These are phyloP conservation scores for Paramecium biaurelia DNA, from an alignment of 73 alveolate species.

Conservation along the genomic window DNA sequence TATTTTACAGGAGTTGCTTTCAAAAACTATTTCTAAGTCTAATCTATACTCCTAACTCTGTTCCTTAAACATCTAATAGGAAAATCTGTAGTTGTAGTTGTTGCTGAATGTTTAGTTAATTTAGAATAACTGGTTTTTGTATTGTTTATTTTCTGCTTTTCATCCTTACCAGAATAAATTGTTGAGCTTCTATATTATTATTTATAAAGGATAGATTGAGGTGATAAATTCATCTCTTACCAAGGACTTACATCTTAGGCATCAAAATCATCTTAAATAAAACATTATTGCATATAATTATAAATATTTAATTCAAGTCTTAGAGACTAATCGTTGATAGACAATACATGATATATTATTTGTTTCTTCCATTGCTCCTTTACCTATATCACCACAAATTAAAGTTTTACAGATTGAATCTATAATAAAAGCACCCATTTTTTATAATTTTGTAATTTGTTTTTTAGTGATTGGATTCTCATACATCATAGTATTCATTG, in stretches of 20 bases:
- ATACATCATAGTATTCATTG: conserved; percentile 91
- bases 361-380: conserved; percentile 78
- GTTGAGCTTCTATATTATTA: background rate
- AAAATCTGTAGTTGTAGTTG: background rate
- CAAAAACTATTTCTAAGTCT: background rate
- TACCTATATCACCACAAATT: conserved; percentile 81
- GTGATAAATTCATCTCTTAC: background rate
- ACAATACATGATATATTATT: background rate
- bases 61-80: background rate
- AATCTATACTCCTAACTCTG: conserved; percentile 21
- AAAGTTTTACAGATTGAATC: conserved; percentile 65
- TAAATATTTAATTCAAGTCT: background rate
- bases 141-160: background rate
- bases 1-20: conserved; percentile 30
- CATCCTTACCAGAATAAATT: background rate
- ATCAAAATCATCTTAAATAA: background rate
- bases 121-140: background rate
- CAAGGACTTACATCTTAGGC: background rate
- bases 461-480: conserved; percentile 70
- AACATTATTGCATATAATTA: background rate
- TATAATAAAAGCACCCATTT: background rate
- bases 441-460: conserved; percentile 51
- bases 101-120: background rate
- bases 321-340: background rate
- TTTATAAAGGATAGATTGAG: background rate